A percentile compares a stretch with the other conserved stretches of the same genome.
These are phyloP conservation scores for Debaryomyces nepalensis DNA, from an alignment of 1,139 yeast genomes.

Conservation along the genomic window DNA sequence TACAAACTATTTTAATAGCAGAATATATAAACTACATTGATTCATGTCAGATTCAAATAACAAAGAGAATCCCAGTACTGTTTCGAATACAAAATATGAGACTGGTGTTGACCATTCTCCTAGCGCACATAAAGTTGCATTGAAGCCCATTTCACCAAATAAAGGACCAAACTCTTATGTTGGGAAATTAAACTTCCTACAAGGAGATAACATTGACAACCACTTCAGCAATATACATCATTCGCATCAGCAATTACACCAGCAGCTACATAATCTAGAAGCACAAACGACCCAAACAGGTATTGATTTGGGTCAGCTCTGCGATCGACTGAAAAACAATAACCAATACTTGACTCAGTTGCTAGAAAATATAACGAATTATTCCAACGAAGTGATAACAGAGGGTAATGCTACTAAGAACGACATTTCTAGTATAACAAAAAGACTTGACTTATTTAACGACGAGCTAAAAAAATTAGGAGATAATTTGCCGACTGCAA, in stretches of 20 bases:
- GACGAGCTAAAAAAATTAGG: constrained; percentile 6
- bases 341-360: constrained; percentile 43
- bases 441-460: constrained; percentile 20
- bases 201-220: constrained; percentile 37
- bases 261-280: constrained; percentile 38
- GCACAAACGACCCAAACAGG: constrained; percentile 40
- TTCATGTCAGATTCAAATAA: neutral
- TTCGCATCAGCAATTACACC: constrained; percentile 33
- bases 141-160: constrained; percentile 36
- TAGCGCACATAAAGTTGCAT: constrained; percentile 19
- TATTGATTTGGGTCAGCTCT: constrained; percentile 42
- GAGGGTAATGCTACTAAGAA: constrained; percentile 45
- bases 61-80: constrained; percentile 3
- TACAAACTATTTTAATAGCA: neutral
- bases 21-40: neutral
- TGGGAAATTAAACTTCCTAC: constrained; percentile 34
- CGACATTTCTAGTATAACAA: constrained; percentile 31
- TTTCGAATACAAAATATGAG: neutral
- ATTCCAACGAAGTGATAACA: constrained; percentile 41
- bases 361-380: constrained; percentile 37
- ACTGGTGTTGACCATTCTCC: constrained; percentile 11
- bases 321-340: constrained; percentile 48
- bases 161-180: constrained; percentile 21
- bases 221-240: constrained; percentile 35
- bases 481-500: neutral